Evolutionary conservation across 2,329 filamentous ascomycete species (phyloP).

Genomic region (Phoma herbarum): DNA sequence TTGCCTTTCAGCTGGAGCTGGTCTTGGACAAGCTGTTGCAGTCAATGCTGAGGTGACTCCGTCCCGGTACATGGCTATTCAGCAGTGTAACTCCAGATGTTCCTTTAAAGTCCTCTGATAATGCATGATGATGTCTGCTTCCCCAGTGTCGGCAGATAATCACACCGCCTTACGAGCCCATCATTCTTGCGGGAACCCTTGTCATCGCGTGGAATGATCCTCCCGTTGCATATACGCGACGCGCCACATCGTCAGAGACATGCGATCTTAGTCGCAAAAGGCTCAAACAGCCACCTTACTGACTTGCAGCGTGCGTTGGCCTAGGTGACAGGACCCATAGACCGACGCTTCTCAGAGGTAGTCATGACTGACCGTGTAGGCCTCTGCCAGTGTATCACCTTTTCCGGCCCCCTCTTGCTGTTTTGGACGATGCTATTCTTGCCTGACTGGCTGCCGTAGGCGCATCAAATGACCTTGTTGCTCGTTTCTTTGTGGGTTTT

Average conservation of each 20-base stretch:
- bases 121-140: conserved; percentile 7
- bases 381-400: not conserved
- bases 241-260: conserved; percentile 10
- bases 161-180: conserved; percentile 2
- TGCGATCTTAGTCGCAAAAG: not conserved
- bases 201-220: conserved; percentile 9
- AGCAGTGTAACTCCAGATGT: not conserved
- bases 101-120: not conserved
- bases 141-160: not conserved
- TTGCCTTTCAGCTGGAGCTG: conserved; percentile 3
- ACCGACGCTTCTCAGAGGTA: not conserved
- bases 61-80: not conserved
- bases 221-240: conserved; percentile 10
- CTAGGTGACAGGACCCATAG: not conserved
- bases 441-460: conserved; percentile 50
- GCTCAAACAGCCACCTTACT: not conserved
- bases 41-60: not conserved
- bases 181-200: conserved; percentile 4
- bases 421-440: conserved; percentile 28
- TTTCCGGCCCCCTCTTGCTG: conserved; percentile 20
- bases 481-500: conserved; percentile 41
- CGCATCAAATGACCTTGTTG: conserved; percentile 45
- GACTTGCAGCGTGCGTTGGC: not conserved
- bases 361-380: no score
- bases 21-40: not conserved